Evolutionary conservation across 2,329 filamentous ascomycete species (phyloP).

Genomic region (Fusarium multiceps): DNA sequence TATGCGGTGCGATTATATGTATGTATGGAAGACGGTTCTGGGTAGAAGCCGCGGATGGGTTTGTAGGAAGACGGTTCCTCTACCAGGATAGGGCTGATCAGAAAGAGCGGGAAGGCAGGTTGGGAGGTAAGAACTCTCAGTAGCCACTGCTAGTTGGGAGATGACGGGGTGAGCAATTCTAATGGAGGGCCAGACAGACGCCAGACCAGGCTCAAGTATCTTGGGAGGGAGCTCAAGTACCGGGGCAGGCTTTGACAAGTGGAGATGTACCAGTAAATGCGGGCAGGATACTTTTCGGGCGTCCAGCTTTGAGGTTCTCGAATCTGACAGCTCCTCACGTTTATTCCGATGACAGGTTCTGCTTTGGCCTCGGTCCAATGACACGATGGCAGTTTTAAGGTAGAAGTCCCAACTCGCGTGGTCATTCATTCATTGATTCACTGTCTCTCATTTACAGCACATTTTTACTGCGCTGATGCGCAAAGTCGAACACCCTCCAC

Average conservation of each 20-base stretch:
- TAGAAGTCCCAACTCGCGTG: slow-evolving; percentile 21
- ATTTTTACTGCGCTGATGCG: slow-evolving; percentile 17
- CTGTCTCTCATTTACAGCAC: neutral
- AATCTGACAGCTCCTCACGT: slow-evolving; percentile 27
- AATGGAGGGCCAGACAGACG: slow-evolving; percentile 8
- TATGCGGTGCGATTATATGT: slow-evolving; percentile 27
- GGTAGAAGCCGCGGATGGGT: slow-evolving; percentile 24
- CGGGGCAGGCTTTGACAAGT: neutral
- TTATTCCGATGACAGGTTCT: slow-evolving; percentile 13
- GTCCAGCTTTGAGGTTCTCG: slow-evolving; percentile 5
- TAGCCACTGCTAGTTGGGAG: slow-evolving; percentile 21
- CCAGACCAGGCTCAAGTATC: slow-evolving; percentile 16
- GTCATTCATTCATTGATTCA: slow-evolving; percentile 10
- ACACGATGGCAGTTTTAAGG: slow-evolving; percentile 11
- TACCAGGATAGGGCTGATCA: slow-evolving; percentile 46
- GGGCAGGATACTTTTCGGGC: slow-evolving; percentile 20
- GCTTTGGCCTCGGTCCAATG: slow-evolving; percentile 24
- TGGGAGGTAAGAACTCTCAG: slow-evolving; percentile 36
- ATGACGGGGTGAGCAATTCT: slow-evolving; percentile 31
- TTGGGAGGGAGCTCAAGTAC: slow-evolving; percentile 32
- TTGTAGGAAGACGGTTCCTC: slow-evolving; percentile 38
- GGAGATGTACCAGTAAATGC: slow-evolving; percentile 23
- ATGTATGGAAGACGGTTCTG: slow-evolving; percentile 4
- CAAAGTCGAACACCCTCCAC: neutral
- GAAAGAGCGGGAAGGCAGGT: slow-evolving; percentile 37